Base-by-base conservation (phyloP, 2,329 filamentous ascomycete species). In the Elsinoe ampelina region DNA sequence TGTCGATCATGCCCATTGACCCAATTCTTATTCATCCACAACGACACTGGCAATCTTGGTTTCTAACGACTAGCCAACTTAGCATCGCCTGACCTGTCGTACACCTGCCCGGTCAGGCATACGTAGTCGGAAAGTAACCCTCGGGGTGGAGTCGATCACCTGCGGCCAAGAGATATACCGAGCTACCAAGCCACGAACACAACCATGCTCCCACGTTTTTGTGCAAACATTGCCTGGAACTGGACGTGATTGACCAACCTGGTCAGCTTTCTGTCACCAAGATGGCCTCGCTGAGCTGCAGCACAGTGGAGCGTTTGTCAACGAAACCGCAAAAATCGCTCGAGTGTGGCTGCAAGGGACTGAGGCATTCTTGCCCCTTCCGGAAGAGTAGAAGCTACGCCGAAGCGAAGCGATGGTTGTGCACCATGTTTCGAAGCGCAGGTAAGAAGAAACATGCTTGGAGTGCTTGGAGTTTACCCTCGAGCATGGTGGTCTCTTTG, bases 281-380 rank as follows among this genome's bases (percentile, higher is more conserved):
- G 34, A 52, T 52, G 48, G 48, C 30, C 48, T 39, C 13, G 34
- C 48, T 52, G 48, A 17, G 48, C 48, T 52, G 48, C 48, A 38
- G 3, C 48, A 8, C 26, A 13, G 15, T 20, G 48, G 48, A 39
- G 15, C 48, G 7, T 22, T 39, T n/a, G 19, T n/a, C 48, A 38
- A 26, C 26, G 7, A 8, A 22, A 32, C 8, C 26, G 45, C 45
- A 50, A 50, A 35, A 34, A 35, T 50, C 45, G 8, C 45, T 34
- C 45, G 45, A 30, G 34, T 34, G 26, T 50, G 15, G 15, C 32
- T 50, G 45, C 45, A 35, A 50, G 48, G 48, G 15, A 35, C 48
- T 45, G 41, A 20, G 3, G 2, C 6, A 15, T 17, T 42, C n/a
- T 15, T 17, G 17, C 39, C 39, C 22, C 4, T 19, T 3, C 39